Conservation (phyloP, 176 grass and related monocot species). For the Oryza rufipogon region DNA sequence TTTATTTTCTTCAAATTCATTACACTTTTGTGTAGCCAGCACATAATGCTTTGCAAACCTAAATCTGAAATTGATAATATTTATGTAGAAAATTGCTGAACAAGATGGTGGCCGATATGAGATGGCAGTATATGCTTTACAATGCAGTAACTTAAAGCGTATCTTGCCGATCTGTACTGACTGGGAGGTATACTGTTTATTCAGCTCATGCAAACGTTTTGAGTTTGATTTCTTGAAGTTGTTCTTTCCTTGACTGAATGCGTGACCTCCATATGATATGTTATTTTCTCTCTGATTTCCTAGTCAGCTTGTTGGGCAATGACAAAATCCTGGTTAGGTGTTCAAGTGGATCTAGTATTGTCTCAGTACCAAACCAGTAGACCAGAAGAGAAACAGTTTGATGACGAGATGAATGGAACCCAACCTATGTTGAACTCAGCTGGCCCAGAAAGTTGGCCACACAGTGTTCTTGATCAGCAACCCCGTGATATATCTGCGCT, state of each 20-base stretch:
- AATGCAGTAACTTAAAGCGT: conserved; percentile 90
- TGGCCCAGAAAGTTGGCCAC: conserved; percentile 86
- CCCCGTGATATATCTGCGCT: conserved; percentile 86
- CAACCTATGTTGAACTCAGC: conserved; percentile 46
- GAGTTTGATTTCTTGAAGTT: conserved; percentile 22
- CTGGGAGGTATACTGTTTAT: conserved; percentile 87
- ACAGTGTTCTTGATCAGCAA: conserved; percentile 86
- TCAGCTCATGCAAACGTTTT: conserved; percentile 13
- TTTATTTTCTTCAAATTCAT: conserved; percentile 20
- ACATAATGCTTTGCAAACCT: conserved; percentile 28
- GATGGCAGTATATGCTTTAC: conserved; percentile 89
- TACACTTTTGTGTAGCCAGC: conserved; percentile 14
- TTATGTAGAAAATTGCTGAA: conserved; percentile 93
- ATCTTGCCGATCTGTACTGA: conserved; percentile 84
- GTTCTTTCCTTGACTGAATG: conserved; percentile 26
- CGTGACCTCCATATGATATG: conserved; percentile 34
- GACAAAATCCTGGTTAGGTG: conserved; percentile 90
- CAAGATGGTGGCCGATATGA: conserved; percentile 92
- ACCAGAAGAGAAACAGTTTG: conserved; percentile 68
- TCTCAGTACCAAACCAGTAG: conserved; percentile 70
- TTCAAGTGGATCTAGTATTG: conserved; percentile 87
- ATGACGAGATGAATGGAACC: conserved; percentile 82
- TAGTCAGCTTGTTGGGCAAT: conserved; percentile 99
- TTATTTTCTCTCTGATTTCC: conserved; percentile 36
- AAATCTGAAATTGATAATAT: conserved; percentile 32